These are phyloP conservation scores for Epichloe gansuensis DNA, from an alignment of 2,329 filamentous ascomycete genomes.

Conservation along the genomic window DNA sequence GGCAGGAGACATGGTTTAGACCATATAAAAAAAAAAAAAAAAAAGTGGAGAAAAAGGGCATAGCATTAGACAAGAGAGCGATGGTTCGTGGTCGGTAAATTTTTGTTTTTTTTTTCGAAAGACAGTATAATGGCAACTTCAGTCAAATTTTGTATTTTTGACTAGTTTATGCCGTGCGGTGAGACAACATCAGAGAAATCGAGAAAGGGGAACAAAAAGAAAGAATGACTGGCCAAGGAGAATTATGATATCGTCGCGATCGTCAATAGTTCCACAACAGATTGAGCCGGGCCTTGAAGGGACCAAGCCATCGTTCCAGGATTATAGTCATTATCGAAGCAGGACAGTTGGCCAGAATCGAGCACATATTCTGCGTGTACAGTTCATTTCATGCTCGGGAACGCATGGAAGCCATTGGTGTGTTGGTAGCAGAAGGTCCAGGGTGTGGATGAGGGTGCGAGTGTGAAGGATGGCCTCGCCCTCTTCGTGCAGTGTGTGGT, in stretches of 20 bases:
- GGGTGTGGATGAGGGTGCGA: slow-evolving; percentile 25
- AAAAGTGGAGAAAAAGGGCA: not conserved
- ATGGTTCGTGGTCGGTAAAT: not conserved
- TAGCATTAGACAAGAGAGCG: not conserved
- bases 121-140: not conserved
- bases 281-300: not conserved
- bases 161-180: not conserved
- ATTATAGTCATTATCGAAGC: not conserved
- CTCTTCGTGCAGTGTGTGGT: slow-evolving; percentile 33
- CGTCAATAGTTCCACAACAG: slow-evolving; percentile 1
- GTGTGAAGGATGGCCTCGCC: slow-evolving; percentile 28
- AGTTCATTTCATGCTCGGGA: slow-evolving; percentile 19
- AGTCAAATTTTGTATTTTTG: not conserved
- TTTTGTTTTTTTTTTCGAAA: not conserved
- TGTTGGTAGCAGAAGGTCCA: slow-evolving; percentile 22
- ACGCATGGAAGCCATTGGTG: slow-evolving; percentile 23
- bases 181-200: not conserved
- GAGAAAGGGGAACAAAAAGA: not conserved
- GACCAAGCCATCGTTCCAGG: not conserved
- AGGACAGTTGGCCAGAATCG: not conserved
- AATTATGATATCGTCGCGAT: slow-evolving; percentile 3
- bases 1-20: not conserved
- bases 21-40: not conserved
- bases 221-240: not conserved
- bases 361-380: not conserved